Evolutionary conservation across 2,329 filamentous ascomycete genomes (phyloP).

Genomic region (Colletotrichum lentis): DNA sequence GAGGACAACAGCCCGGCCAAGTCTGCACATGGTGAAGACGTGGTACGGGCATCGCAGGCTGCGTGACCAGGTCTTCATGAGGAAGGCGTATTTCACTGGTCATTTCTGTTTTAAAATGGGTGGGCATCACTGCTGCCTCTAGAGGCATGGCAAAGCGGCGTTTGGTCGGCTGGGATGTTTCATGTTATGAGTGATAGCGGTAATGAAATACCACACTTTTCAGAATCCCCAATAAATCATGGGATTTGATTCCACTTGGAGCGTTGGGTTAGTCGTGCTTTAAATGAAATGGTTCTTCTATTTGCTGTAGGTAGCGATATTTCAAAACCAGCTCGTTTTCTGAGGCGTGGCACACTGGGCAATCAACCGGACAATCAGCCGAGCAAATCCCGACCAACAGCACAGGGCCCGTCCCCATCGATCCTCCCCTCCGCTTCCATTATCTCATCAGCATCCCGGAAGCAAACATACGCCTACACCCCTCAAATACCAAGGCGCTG

Average conservation of each 20-base stretch:
- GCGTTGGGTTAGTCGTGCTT: not conserved
- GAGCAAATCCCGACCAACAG: conserved; percentile 26
- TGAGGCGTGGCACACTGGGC: not conserved
- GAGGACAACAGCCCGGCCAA: conserved; percentile 36
- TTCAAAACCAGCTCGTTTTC: not conserved
- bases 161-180: conserved; percentile 28
- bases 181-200: conserved; percentile 34
- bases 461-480: not conserved
- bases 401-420: not conserved
- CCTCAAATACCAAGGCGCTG: conserved; percentile 5
- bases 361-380: conserved; percentile 10
- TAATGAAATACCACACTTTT: conserved; percentile 36
- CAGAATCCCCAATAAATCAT: not conserved
- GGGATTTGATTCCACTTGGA: not conserved
- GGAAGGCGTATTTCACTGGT: not conserved
- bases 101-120: conserved; percentile 27
- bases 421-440: conserved; percentile 4
- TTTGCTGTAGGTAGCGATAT: not conserved
- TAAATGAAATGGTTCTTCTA: no score
- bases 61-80: not conserved
- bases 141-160: conserved; percentile 36
- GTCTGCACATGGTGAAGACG: conserved; percentile 13
- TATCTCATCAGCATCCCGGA: not conserved
- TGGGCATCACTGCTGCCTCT: conserved; percentile 31
- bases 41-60: conserved; percentile 1